Conservation (phyloP, 2,329 filamentous ascomycete species). For the Hypoxylon sp. region DNA sequence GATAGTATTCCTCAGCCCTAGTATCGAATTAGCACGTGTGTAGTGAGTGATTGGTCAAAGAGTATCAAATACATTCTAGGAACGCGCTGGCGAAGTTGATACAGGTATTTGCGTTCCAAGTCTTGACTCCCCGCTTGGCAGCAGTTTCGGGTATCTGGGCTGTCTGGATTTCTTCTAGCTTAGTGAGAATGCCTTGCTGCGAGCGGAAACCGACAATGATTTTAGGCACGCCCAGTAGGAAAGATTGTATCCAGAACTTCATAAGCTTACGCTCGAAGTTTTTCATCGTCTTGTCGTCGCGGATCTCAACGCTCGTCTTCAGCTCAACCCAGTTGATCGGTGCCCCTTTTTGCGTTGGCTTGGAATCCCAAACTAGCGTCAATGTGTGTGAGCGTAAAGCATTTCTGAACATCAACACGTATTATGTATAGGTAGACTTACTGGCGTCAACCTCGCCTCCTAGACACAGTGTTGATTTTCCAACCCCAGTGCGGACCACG, state of each 20-base stretch:
- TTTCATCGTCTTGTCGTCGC: conserved; percentile 73
- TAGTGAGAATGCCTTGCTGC: conserved; percentile 75
- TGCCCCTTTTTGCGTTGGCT: conserved; percentile 72
- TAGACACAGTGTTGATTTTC: conserved; percentile 78
- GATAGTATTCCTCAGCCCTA: conserved; percentile 73
- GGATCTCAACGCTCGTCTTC: conserved; percentile 85
- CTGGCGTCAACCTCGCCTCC: conserved; percentile 95
- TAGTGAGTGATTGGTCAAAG: background rate
- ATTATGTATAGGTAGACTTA: conserved; percentile 60
- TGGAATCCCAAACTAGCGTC: conserved; percentile 80
- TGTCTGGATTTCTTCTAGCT: conserved; percentile 83
- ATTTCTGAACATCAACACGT: conserved; percentile 3
- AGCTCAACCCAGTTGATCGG: conserved; percentile 93
- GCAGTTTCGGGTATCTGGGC: conserved; percentile 81
- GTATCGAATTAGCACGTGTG: conserved; percentile 12
- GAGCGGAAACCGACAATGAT: conserved; percentile 91
- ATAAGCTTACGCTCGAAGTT: conserved; percentile 91
- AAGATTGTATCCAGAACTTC: conserved; percentile 97
- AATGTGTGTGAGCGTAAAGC: conserved; percentile 16
- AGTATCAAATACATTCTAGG: conserved; percentile 74
- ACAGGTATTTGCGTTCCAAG: conserved; percentile 93
- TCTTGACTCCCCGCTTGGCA: conserved; percentile 70
- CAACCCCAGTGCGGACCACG: conserved; percentile 88
- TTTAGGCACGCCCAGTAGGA: conserved; percentile 90
- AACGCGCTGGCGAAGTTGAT: conserved; percentile 89